Evolutionary conservation across 2,329 filamentous ascomycete genomes (phyloP), one percentile per base, ranked within the genome.

Genomic region (Stemphylium lycopersici): DNA sequence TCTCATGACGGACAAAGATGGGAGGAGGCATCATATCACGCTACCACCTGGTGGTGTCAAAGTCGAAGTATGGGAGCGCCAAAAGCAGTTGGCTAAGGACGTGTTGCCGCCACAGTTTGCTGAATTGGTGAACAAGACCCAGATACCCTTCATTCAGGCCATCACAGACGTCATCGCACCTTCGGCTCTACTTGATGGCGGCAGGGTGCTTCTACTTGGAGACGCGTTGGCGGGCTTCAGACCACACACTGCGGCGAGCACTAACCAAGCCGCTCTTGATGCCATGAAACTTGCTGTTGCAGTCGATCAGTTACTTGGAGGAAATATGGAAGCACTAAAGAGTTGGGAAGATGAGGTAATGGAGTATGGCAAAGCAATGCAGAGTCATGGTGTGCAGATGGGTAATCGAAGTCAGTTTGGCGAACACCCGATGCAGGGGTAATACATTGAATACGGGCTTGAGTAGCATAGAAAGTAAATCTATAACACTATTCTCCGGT

Each of bases 221-320:
- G 79, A 82, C 62, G 77, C 79, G 0, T 61, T 80, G 40, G 72
- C 75, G 0, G 72, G 76, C 0, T 77, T 81, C 10, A 59, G 80
- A 26, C 79, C 79, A 7, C 78, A 82, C 45, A 71, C 75, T 3
- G 79, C 72, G 0, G 67, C 74, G 18, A 77, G 77, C 12, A 79
- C 79, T 0, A 74, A 77, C 8, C 79, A 81, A 53, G 79, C 78
- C 2, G 79, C 79, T 0, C 70, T 75, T 40, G 73, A 81, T 54
- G 75, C 75, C 5, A 52, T 76, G 46, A 61, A 60, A 12, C 59
- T 81, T 15, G 58, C 62, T 8, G 20, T 44, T 11, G 46, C 55
- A 1, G 34, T 66, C 3, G 76, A 69, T 0, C 58, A 66, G 24
- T 67, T 77, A 16, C 64, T 79, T 40, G 45, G 62, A 8, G 77